Base-by-base conservation (phyloP, 2,329 filamentous ascomycete species). In the Xylaria sp. region DNA sequence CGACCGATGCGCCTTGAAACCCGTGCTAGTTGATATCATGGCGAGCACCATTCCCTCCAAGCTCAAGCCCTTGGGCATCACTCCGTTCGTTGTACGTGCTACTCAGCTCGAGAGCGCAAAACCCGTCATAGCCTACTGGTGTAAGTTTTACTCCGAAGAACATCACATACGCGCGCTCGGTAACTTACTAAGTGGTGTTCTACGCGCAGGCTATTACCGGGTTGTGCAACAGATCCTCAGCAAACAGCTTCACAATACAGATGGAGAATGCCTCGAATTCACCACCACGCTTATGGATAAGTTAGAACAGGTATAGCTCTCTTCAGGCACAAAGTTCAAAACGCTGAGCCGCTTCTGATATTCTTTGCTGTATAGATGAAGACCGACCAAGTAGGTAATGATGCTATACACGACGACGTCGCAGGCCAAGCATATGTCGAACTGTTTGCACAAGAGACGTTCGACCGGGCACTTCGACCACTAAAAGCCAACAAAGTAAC, bases 61-160 rank as follows among this genome's bases (percentile, higher is more conserved):
- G 72, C 83, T 99, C 71, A 93, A 90, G 79, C 81, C 88, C 58
- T 88, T 91, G 62, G 93, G 97, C 74, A 87, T 97, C 72, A 88
- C 87, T 67, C 91, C 92, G 63, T 97, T 96, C 76, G 88, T 93
- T 64, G 85, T 89, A 56, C 88, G 94, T 72, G 94, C 92, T 33
- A 85, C 87, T 35, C 94, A 99, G 80, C 85, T 99, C 49, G 90
- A 94, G 75, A 85, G 85, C 61, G 86, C 88, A 72, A 95, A 94
- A 77, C 95, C 95, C 8, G 91, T 95, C 62, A 85, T 98, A 68
- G 85, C 93, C 65, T 99, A 98, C 77, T 98, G 94, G 93, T 95
- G 94, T 96, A 84, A 35, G 64, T 73, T 90, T 84, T 21, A 9
- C 51, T 37, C 21, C 33, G 8, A 47, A 25, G 5, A 29, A 15